Evolutionary conservation across 805 yeast genomes (phyloP), one percentile per base, ranked within the genome.

Genomic region (Komagataella pseudopastoris): DNA sequence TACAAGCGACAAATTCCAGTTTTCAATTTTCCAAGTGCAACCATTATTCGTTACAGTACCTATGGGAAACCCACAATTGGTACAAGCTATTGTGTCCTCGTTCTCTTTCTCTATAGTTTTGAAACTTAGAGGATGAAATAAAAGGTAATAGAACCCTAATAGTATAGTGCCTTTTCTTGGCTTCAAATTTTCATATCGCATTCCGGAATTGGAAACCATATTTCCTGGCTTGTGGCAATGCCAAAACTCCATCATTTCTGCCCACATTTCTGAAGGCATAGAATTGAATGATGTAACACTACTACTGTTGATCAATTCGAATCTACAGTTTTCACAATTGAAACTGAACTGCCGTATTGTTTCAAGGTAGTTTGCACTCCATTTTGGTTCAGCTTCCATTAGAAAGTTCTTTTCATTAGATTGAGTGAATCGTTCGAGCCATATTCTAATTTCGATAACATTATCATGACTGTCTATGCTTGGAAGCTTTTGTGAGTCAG

Each of bases 211-310:
- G 18, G 59, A 50, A 16, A 56, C 53, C n/a, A 54, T 57, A 23
- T 53, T 54, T 46, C 66, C 63, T 0, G 95, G 95, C 59, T 84
- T 85, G 61, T 91, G 97, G 62, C 99, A 91, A 63, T 91, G 97
- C 99, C 99, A 91, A 56, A 85, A 85, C 53, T 91, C 98, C 95
- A 91, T 85, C 76, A 93, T 69, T 62, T 91, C 99, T 12, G 84
- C 80, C 99, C 99, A 91, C 49, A 79, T 71, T 60, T 89, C 97
- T 1, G 95, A 85, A 0, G 99, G 99, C 81, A 91, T 77, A 44
- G 86, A 86, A 51, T 66, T 60, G 47, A 80, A 66, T 12, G 60
- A 64, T 3, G 47, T 20, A 16, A 71, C 60, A 0, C 61, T 49
- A 0, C 46, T n/a, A 74, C 78, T 12, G 24, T 53, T 47, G 66